These are phyloP conservation scores for Akebia trifoliata DNA, from an alignment of 164 flowering plant genomes.

Conservation along the genomic window DNA sequence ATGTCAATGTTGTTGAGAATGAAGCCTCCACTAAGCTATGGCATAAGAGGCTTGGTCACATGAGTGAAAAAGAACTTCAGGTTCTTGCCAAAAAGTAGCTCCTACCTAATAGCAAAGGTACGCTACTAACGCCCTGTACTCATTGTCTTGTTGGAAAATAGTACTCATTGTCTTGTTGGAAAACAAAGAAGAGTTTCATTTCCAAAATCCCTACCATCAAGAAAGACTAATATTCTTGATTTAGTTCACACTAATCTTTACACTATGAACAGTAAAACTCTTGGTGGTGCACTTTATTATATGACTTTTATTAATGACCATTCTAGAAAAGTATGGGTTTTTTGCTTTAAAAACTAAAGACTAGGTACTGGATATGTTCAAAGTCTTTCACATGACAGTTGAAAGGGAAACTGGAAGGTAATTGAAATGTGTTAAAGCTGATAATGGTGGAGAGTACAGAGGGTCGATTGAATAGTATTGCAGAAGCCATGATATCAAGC, in stretches of 20 bases:
- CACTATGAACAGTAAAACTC: neutral
- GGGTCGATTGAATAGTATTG: slow-evolving; percentile 11
- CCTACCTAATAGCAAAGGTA: neutral
- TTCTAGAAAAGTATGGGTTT: too few relatives aligned
- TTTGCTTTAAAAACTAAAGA: slow-evolving; percentile 9
- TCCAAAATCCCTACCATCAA: neutral
- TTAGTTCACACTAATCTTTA: neutral
- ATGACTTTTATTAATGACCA: slow-evolving; percentile 13
- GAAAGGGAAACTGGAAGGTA: slow-evolving; percentile 9
- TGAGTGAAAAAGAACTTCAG: neutral
- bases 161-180: neutral
- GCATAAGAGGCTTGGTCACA: neutral
- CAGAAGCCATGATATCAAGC: slow-evolving; percentile 4
- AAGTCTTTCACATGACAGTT: slow-evolving; percentile 9
- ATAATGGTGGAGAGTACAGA: slow-evolving; percentile 16
- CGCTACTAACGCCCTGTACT: neutral
- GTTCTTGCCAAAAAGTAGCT: neutral
- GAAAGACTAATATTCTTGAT: neutral
- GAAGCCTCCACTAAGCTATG: neutral
- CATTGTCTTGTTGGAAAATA: too few relatives aligned
- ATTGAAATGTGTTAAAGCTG: slow-evolving; percentile 8
- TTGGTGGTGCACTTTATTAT: neutral
- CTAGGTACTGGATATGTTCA: slow-evolving; percentile 7
- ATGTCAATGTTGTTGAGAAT: neutral
- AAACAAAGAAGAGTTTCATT: neutral